Base-by-base conservation (phyloP, 2,329 filamentous ascomycete species). In the Arthrobotrys musiformis region DNA sequence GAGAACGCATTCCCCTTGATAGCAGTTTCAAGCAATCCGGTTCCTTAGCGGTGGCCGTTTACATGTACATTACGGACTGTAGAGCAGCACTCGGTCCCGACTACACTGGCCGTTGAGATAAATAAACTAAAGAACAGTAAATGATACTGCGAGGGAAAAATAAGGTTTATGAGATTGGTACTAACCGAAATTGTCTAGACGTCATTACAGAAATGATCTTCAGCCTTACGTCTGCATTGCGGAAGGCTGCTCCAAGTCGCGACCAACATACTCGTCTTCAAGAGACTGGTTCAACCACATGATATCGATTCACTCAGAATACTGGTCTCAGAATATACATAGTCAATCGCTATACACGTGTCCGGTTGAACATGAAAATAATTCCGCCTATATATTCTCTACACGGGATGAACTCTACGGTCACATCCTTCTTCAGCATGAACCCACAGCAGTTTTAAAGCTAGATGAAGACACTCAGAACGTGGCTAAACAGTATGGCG, bases 151-250 rank as follows among this genome's bases (percentile, higher is more conserved):
- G 3, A 13, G 3, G 13, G 13, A 40, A 40, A 8, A 42, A 42
- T 15, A 42, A 42, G 37, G 40, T 22, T 5, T 60, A 7, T 40
- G 6, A 15, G 13, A 60, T 60, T 5, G 30, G 15, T 1, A 15
- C 54, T 60, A 60, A 60, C 54, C 13, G 24, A 40, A 5, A 60
- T 5, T 9, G 2, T 40, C n/a, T 9, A 60, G 54, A 60, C 30
- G 54, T 19, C 54, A 60, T 60, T 60, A 60, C 17, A 60, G 28
- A 26, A 37, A 40, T 15, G 54, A 60, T 22, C 54, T 60, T 8
- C 54, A 60, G 33, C 54, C 54, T 2, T 60, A 60, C 28, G 54
- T 60, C 28, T 60, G 54, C 54, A 60, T 60, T 60, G 54, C 35
- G 6, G 54, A 60, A 22, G 30, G 30, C 1, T 60, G 54, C 54